A percentile compares a stretch with the other conserved stretches of the same genome.
These are phyloP conservation scores for Purpureocillium takamizusanense DNA, from an alignment of 2,329 filamentous ascomycete species.

Conservation along the genomic window DNA sequence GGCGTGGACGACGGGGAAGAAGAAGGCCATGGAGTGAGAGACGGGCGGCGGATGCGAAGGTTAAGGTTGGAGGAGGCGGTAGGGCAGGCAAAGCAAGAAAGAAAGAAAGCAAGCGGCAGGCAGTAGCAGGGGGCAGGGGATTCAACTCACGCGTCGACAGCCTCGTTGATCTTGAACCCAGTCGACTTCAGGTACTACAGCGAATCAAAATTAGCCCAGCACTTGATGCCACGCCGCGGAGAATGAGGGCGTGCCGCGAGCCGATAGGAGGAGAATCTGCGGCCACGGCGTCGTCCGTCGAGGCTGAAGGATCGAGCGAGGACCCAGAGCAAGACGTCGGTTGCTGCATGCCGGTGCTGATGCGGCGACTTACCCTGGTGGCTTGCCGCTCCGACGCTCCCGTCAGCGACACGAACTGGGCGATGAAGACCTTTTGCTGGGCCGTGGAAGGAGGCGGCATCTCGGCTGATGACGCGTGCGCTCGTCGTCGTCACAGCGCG, in stretches of 20 bases:
- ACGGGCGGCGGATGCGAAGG: not conserved
- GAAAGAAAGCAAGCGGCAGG: not conserved
- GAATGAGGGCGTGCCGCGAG: too few species aligned
- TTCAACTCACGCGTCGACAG: slow-evolving; percentile 46
- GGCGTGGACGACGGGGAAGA: not conserved
- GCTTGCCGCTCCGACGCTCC: slow-evolving; percentile 34
- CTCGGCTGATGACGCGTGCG: slow-evolving; percentile 5
- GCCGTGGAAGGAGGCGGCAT: slow-evolving; percentile 28
- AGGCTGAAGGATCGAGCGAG: not conserved
- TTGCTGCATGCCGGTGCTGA: not conserved
- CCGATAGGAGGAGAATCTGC: too few species aligned
- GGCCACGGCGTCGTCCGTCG: too few species aligned
- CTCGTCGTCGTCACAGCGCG: not conserved
- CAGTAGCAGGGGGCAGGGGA: slow-evolving; percentile 3
- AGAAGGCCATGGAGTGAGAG: not conserved
- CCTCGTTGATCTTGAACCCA: slow-evolving; percentile 42
- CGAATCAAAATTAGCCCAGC: slow-evolving; percentile 12
- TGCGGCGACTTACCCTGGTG: slow-evolving; percentile 28
- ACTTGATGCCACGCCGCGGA: too few species aligned
- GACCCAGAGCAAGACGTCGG: not conserved
- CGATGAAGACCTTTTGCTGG: slow-evolving; percentile 30
- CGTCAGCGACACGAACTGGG: slow-evolving; percentile 33
- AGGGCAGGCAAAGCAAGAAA: slow-evolving; percentile 3
- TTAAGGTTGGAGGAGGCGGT: not conserved
- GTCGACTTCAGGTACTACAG: slow-evolving; percentile 37